Evolutionary conservation across 2,329 filamentous ascomycete species (phyloP).

Genomic region (Hymenotorrendiella dingleyae): DNA sequence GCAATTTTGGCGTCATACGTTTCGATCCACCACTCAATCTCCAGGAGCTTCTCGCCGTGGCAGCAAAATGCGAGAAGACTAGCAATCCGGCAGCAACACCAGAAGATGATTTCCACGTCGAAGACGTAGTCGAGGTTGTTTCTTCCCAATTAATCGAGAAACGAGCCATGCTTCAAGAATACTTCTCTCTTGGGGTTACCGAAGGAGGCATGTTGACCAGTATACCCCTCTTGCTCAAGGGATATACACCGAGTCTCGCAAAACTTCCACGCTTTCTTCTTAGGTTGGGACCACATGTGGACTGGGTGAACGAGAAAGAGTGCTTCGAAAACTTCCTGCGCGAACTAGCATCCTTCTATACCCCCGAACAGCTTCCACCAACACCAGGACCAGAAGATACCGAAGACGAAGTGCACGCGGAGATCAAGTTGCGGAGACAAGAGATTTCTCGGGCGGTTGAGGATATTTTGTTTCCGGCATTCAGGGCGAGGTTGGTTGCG

Average conservation of each 20-base stretch:
- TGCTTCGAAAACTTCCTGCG: slow-evolving; percentile 83
- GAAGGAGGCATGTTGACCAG: slow-evolving; percentile 68
- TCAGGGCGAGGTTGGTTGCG: slow-evolving; percentile 75
- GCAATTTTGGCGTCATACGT: slow-evolving; percentile 81
- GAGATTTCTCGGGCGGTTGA: slow-evolving; percentile 75
- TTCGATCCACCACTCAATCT: slow-evolving; percentile 73
- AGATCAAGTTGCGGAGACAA: slow-evolving; percentile 51
- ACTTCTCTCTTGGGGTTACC: slow-evolving; percentile 82
- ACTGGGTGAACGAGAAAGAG: slow-evolving; percentile 77
- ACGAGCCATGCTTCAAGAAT: slow-evolving; percentile 83
- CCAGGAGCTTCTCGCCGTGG: slow-evolving; percentile 64
- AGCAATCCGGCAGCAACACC: slow-evolving; percentile 29
- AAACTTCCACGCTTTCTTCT: slow-evolving; percentile 89
- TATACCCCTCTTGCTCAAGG: slow-evolving; percentile 81
- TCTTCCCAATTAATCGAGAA: slow-evolving; percentile 64
- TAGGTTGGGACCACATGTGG: slow-evolving; percentile 77
- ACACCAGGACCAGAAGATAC: slow-evolving; percentile 32
- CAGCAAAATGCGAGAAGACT: slow-evolving; percentile 64
- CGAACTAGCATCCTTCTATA: slow-evolving; percentile 86
- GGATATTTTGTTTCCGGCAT: slow-evolving; percentile 82
- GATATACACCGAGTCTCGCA: slow-evolving; percentile 76
- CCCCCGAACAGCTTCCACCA: slow-evolving; percentile 74
- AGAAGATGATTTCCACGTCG: slow-evolving; percentile 56
- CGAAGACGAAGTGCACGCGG: slow-evolving; percentile 40
- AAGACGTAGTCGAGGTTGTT: slow-evolving; percentile 60